Conservation (phyloP, 192 early-diverging fungal species). For the Coemansia sp. region DNA sequence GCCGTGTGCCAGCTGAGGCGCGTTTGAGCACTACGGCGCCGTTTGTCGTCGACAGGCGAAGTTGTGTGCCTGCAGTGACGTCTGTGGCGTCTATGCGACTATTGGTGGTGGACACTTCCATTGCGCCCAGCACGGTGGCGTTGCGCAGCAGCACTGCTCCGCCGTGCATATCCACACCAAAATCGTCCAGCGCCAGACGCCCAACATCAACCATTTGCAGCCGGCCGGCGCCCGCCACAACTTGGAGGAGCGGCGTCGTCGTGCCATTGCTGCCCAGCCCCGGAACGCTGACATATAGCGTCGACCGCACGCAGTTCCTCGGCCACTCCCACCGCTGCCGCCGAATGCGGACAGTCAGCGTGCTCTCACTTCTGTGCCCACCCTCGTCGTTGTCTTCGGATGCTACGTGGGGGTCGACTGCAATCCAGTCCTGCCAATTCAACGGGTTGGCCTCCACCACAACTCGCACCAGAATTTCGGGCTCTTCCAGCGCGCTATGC, state of each 20-base stretch:
- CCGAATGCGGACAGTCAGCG: constrained; percentile 5
- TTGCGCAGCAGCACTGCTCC: constrained; percentile 22
- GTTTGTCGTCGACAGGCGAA: constrained; percentile 6
- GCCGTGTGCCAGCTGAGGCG: background rate
- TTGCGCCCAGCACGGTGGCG: background rate
- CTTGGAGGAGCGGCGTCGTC: background rate
- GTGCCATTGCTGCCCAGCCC: background rate
- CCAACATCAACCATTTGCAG: constrained; percentile 12
- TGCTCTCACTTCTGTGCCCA: background rate
- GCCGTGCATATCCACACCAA: constrained; percentile 10
- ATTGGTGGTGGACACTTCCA: constrained; percentile 20
- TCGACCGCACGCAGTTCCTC: constrained; percentile 29
- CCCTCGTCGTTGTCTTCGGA: background rate
- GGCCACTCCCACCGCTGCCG: constrained; percentile 31
- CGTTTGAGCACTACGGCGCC: constrained; percentile 2
- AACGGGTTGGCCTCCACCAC: constrained; percentile 26
- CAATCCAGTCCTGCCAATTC: constrained; percentile 10
- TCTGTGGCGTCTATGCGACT: constrained; percentile 15
- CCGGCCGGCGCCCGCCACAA: constrained; percentile 15
- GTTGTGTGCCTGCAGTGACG: background rate
- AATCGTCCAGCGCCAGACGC: constrained; percentile 2
- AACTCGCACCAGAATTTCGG: constrained; percentile 11
- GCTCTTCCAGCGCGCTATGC: background rate
- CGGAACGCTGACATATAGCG: constrained; percentile 19
- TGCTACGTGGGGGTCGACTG: background rate